Evolutionary conservation across 2,329 filamentous ascomycete genomes (phyloP), one percentile per base, ranked within the genome.

Genomic region (Alternaria gaisen): DNA sequence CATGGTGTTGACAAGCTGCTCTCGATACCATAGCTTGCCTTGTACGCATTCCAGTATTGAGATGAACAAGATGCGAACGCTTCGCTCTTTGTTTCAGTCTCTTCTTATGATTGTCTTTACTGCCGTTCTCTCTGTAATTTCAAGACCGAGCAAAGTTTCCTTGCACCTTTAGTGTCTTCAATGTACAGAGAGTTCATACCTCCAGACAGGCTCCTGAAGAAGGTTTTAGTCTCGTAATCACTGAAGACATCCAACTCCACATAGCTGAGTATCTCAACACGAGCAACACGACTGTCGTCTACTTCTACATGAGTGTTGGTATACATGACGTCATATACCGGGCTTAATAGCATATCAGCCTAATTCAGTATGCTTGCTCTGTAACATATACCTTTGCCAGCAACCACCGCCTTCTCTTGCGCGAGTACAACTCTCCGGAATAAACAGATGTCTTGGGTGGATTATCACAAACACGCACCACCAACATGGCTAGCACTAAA

Each of bases 251-350:
- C 6, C 40, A 16, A 16, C 6, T 16, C 20, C 20, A 42, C 2
- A 16, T 10, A 16, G 7, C 22, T 24, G 20, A 8, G 8, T 5
- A 8, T 42, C 5, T 8, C 12, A 5, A 6, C 8, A 24, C 12
- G 24, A 16, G 40, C 3, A 24, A 7, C 20, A 42, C 40, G 20
- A 24, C 40, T 42, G 3, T 42, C 40, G 12, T 42, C 11, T 24
- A 8, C 3, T 42, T 11, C 20, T 16, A 24, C 20, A 42, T 9
- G 20, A 42, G 46, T 3, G 46, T 16, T 50, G 32, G 0, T 26
- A 12, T 38, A 24, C 14, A 38, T 50, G 30, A 50, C 46, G 46
- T 50, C 46, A 50, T 50, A 2, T 50, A 24, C 32, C 46, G 46
- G 30, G 30, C 22, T 36, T 11, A 36, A 50, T 26, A 16, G 14